Evolutionary conservation across 176 grass and related monocot genomes (phyloP).

Genomic region (Musa troglodytarum): DNA sequence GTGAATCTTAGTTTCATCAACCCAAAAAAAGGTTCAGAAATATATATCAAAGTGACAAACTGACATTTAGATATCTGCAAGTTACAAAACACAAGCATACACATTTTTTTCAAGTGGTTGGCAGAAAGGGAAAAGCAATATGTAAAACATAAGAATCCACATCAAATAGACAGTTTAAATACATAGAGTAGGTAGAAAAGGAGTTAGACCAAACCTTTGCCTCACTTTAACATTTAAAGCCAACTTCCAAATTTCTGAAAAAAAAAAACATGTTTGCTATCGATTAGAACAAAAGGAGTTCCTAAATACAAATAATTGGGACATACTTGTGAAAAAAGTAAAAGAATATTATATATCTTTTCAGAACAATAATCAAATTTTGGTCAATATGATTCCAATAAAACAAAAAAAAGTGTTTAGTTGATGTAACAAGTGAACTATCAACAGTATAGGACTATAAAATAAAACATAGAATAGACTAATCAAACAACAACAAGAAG

Average conservation of each 20-base stretch:
- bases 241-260: slow-evolving; percentile 95
- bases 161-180: not conserved
- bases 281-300: slow-evolving; percentile 1
- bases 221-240: slow-evolving; percentile 90
- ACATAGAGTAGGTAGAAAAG: not conserved
- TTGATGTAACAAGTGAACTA: not conserved
- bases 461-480: not conserved
- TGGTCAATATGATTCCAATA: not conserved
- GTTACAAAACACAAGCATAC: not conserved
- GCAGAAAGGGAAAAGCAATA: not conserved
- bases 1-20: not conserved
- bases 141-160: not conserved
- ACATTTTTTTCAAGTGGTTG: not conserved
- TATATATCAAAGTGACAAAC: not conserved
- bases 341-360: slow-evolving; percentile 3
- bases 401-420: not conserved
- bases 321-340: slow-evolving; percentile 2
- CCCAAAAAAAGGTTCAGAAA: not conserved
- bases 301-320: not conserved
- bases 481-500: too few species aligned
- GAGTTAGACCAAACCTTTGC: slow-evolving; percentile 60
- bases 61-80: not conserved
- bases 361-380: slow-evolving; percentile 3
- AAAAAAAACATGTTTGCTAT: slow-evolving; percentile 17
- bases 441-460: not conserved